Base-by-base conservation (phyloP, 2,329 filamentous ascomycete species). In the Calonectria fujianensis region DNA sequence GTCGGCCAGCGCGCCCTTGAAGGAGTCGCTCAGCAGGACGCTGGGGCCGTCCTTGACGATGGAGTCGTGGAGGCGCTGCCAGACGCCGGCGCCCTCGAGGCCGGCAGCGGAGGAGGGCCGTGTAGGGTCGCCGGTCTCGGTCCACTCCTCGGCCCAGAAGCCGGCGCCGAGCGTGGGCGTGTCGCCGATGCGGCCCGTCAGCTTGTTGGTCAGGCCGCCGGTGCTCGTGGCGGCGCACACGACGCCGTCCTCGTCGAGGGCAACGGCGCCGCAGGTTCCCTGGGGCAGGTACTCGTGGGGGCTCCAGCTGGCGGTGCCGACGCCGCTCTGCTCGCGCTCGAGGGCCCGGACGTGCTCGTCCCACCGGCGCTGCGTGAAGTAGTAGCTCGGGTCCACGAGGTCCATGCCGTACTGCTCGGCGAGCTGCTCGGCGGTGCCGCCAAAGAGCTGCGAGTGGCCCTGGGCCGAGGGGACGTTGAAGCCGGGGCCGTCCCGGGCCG, bases 111-210 rank as follows among this genome's bases (percentile, higher is more conserved):
- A 24, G 50, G 20, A 35, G 54, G 20, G 4, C 69, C 65, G 11
- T 1, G 82, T 84, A 9, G 83, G 80, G 48, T 85, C 83, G 1
- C 84, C 84, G 2, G 87, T 85, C 71, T 93, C 90, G 10, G 85
- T 84, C 95, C 95, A 98, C 78, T 96, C 91, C 82, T 97, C 96
- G 0, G 96, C 95, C 95, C 95, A 98, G 84, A 96, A 98, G 0
- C 96, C 96, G 0, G 95, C 94, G 0, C 96, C 96, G 0, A 96
- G 87, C 0, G 93, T 94, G 0, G 96, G 95, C 14, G 96, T 98
- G 82, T 98, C 96, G 0, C 96, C 96, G 76, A 98, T 93, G 27
- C 96, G 89, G 0, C 95, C 96, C 0, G 94, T 94, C 70, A 96
- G 86, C 86, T 98, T 98, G 83, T 98, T 98, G 29, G 96, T 98